phyloP scores from a whole-genome alignment of 768 basidiomycete genomes.

The Austroboletus eburneus region DNA sequence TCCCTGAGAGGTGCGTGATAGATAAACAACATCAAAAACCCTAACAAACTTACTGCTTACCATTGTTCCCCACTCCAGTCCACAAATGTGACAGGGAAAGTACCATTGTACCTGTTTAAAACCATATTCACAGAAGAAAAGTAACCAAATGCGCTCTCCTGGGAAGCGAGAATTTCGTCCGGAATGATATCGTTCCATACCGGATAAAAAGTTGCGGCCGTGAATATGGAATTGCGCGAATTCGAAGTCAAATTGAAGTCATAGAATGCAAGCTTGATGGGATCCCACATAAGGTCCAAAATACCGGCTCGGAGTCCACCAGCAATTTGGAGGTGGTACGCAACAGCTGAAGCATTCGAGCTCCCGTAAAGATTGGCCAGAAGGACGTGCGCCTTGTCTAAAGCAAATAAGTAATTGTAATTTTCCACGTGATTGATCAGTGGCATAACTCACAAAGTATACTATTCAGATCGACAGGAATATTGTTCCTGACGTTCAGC shows the following conservation, averaged over 20 bases:
- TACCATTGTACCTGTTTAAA: slow-evolving; percentile 83
- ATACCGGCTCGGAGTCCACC: slow-evolving; percentile 59
- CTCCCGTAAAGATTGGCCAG: slow-evolving; percentile 57
- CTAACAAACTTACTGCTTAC: too few relatives aligned
- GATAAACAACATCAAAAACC: too few relatives aligned
- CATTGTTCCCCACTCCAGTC: slow-evolving; percentile 75
- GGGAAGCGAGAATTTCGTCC: slow-evolving; percentile 52
- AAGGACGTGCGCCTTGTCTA: slow-evolving; percentile 61
- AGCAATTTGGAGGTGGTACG: slow-evolving; percentile 54
- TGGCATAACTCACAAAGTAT: slow-evolving; percentile 62
- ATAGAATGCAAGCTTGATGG: slow-evolving; percentile 80
- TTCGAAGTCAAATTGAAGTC: slow-evolving; percentile 80
- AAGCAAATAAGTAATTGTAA: not conserved
- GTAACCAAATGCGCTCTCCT: slow-evolving; percentile 59
- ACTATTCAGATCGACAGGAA: slow-evolving; percentile 80
- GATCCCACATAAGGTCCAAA: slow-evolving; percentile 85
- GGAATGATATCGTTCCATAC: slow-evolving; percentile 87
- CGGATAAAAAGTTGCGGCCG: slow-evolving; percentile 78
- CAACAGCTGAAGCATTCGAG: slow-evolving; percentile 41
- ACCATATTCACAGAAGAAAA: slow-evolving; percentile 78
- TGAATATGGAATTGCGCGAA: slow-evolving; percentile 60
- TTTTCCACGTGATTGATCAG: slow-evolving; percentile 1
- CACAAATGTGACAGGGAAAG: slow-evolving; percentile 75
- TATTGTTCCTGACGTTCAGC: slow-evolving; percentile 63
- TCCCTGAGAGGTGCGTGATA: slow-evolving; percentile 52